Evolutionary conservation across 2,329 filamentous ascomycete genomes (phyloP), one percentile per base, ranked within the genome.

Genomic region (Aureobasidium sp.): DNA sequence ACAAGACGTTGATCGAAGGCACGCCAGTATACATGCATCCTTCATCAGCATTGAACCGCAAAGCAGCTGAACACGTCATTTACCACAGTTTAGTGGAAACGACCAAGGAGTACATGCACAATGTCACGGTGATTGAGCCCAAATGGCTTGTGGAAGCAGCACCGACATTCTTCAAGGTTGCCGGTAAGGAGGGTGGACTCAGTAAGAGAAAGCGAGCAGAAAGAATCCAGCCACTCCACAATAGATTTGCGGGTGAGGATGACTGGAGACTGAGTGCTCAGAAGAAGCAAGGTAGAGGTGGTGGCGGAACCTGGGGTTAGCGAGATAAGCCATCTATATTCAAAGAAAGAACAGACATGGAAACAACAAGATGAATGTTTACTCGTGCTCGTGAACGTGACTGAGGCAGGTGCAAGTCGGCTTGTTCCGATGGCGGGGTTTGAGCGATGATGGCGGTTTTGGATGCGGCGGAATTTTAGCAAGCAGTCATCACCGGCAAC

Each of bases 131-230:
- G 4, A 97, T 99, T 70, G 94, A 99, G 76, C 93, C 94, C 9
- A 96, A 96, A 74, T 87, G 85, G 85, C 83, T 99, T 25, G 91
- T 97, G 0, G 92, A 97, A 70, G 93, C 92, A 14, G 94, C 95
- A n/a, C 94, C 95, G 11, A 97, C 91, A 0, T 99, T 97, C 79
- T 99, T 97, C 85, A 96, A 96, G 82, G 91, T 97, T 5, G 93
- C 94, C 20, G 87, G 90, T 0, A 93, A 88, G 39, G 91, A 97
- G 72, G 82, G 85, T 62, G 67, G 66, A 58, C 76, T 99, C 70
- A 93, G 88, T 66, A 97, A 96, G 82, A 80, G 94, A 70, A 94
- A 95, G 84, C 88, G 90, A 80, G 90, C 90, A 0, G 94, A 99
- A 81, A 83, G 93, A 62, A 97, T 99, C 61, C 90, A 96, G 79